Conservation (phyloP, 73 alveolate species). For the Tetrahymena malaccensis region DNA sequence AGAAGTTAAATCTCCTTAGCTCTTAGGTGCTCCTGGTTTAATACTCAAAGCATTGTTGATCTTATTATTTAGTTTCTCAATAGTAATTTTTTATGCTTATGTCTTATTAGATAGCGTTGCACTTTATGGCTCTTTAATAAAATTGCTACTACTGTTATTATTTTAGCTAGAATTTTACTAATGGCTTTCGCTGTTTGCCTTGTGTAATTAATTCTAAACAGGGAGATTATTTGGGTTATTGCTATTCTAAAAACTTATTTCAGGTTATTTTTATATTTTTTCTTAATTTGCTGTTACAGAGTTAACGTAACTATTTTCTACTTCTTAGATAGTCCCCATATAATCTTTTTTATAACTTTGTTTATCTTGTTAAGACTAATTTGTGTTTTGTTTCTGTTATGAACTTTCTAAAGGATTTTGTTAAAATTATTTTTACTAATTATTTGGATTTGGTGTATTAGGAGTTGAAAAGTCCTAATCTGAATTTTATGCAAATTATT, state of each 20-base stretch:
- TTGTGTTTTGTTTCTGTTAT: not conserved
- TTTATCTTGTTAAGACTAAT: not conserved
- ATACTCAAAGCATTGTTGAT: not conserved
- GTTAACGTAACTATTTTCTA: not conserved
- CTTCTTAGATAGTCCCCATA: not conserved
- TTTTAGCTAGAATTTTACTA: not conserved
- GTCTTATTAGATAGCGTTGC: not conserved
- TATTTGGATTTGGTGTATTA: too few relatives aligned
- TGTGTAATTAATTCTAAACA: not conserved
- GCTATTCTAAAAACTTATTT: not conserved
- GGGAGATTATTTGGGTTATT: not conserved
- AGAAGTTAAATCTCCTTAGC: not conserved
- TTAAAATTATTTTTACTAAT: too few relatives aligned
- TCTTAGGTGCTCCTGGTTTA: not conserved
- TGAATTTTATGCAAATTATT: not conserved
- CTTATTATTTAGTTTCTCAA: not conserved
- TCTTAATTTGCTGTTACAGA: not conserved
- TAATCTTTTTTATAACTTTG: not conserved
- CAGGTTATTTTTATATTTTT: not conserved
- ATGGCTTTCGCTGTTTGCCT: not conserved
- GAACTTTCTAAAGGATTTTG: not conserved
- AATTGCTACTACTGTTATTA: not conserved
- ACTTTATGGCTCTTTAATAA: not conserved
- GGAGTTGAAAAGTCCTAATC: not conserved
- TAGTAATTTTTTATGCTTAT: not conserved